Evolutionary conservation across 2,329 filamentous ascomycete species (phyloP), one percentile per base, ranked within the genome.

Genomic region (Penicillium occitanis): DNA sequence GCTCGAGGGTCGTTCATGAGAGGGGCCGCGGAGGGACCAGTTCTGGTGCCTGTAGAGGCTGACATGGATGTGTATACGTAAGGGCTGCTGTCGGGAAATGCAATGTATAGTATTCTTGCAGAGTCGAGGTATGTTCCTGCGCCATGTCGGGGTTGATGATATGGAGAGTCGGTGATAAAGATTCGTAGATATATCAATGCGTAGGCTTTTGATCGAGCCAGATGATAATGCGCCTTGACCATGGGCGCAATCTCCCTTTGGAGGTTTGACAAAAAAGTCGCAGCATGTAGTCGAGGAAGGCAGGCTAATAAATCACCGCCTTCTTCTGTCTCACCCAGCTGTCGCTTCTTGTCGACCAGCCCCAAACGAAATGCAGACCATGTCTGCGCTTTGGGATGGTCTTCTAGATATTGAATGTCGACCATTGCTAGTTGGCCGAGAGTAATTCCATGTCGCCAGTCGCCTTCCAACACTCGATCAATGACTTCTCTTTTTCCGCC

Each of bases 171-270:
- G 68, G 92, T 81, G 66, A 93, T 86, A 72, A 92, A 91, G 55
- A 96, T 88, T 61, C 92, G 88, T n/a, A 96, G 80, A 30, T 95
- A 82, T 0, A 91, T 84, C 3, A 95, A 80, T 0, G 91, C 87
- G 7, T 81, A 71, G 1, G 84, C 82, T 63, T 85, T 83, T 63
- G 91, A 89, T n/a, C 89, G 86, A 70, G 90, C 88, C 67, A 95
- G 86, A 71, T 91, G 89, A 76, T 92, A 95, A 77, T 96, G 91
- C 5, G 91, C 90, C 76, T 95, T 96, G 71, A 93, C 86, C 66
- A 95, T 85, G 0, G 92, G 91, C 1, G 91, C 83, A 19, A 93
- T 85, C 73, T 93, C 89, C 48, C 83, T 82, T 70, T 93, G 90
- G 1, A 97, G 85, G 70, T 89, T 90, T 69, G 87, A 86, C 44